Base-by-base conservation (phyloP, 192 early-diverging fungal genomes). In the Glomus cerebriforme region DNA sequence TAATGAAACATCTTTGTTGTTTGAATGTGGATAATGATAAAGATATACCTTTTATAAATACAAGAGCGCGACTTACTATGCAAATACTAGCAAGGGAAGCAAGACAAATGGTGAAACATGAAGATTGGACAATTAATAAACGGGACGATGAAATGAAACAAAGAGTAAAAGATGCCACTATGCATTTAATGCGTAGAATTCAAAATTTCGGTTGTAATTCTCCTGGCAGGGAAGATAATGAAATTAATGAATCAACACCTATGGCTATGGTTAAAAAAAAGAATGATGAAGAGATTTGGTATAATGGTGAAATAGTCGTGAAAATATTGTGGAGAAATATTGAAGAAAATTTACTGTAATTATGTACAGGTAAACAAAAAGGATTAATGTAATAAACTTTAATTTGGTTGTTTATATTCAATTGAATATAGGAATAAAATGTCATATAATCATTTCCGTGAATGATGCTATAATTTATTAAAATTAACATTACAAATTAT, bases 41-140 rank as follows among this genome's bases (percentile, higher is more conserved):
- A 37, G 34, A 32, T 32, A 35, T 68, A n/a, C 22, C 66, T 32
- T 35, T 68, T 34, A 4, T 29, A 68, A 35, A 31, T n/a, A 68
- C 66, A 37, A 68, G 66, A 37, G 2, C 66, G 15, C 19, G 34
- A 22, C 34, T 34, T 9, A 68, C 66, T 19, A 68, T 68, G n/a
- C 29, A 68, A 34, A 68, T 68, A 17, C 66, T 68, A 39, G 66
- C 34, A 37, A 19, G 66, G 8, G 66, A 68, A 68, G 66, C 66
- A 22, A 68, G 22, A 37, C 66, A 68, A 68, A 34, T 68, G 34
- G 34, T 68, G 2, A 68, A 68, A 35, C 66, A 68, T 34, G 66
- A 68, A 37, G 66, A 68, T 68, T 31, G 22, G 34, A 37, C 22
- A 8, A 68, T 68, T 35, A 35, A 12, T 31, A 68, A 68, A 43